phyloP scores from a whole-genome alignment of 805 yeast genomes.

The Candida pseudoglaebosa region DNA sequence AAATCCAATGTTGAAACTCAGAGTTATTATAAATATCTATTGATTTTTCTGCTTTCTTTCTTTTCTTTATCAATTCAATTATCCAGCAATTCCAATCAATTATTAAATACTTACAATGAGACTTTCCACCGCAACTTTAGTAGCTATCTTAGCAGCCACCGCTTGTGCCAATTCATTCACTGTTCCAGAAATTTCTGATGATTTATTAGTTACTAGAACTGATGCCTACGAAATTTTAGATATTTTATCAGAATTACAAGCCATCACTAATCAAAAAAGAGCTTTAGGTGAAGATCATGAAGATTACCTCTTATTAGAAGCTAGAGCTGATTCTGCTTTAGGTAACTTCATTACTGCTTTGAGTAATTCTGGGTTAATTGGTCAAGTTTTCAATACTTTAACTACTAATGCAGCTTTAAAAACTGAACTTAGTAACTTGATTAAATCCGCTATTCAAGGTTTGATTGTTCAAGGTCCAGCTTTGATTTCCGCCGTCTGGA shows the following conservation, averaged over 20 bases:
- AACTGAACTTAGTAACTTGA: slow-evolving; percentile 21
- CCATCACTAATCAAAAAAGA: slow-evolving; percentile 30
- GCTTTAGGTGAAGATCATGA: slow-evolving; percentile 26
- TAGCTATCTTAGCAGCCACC: slow-evolving; percentile 37
- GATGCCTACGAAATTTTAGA: slow-evolving; percentile 32
- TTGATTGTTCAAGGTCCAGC: slow-evolving; percentile 38
- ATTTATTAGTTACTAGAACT: slow-evolving; percentile 27
- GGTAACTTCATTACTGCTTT: slow-evolving; percentile 34
- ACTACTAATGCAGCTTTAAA: slow-evolving; percentile 29
- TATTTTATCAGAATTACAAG: slow-evolving; percentile 29
- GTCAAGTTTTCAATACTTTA: slow-evolving; percentile 31
- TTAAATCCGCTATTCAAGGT: slow-evolving; percentile 28
- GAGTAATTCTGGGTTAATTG: slow-evolving; percentile 33
- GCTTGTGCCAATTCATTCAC: slow-evolving; percentile 34
- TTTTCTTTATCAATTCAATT: not conserved
- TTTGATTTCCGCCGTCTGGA: slow-evolving; percentile 36
- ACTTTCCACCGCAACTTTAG: slow-evolving; percentile 35
- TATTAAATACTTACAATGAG: no score
- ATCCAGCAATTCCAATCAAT: slow-evolving; percentile 1
- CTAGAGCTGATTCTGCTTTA: slow-evolving; percentile 34
- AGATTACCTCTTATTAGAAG: slow-evolving; percentile 20
- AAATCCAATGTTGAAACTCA: not conserved
- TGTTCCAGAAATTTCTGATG: slow-evolving; percentile 12
- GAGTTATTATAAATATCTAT: not conserved
- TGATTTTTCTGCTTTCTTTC: not conserved